These are phyloP conservation scores for Luvunga scandens DNA, from an alignment of 345 rosid genomes.

Conservation along the genomic window DNA sequence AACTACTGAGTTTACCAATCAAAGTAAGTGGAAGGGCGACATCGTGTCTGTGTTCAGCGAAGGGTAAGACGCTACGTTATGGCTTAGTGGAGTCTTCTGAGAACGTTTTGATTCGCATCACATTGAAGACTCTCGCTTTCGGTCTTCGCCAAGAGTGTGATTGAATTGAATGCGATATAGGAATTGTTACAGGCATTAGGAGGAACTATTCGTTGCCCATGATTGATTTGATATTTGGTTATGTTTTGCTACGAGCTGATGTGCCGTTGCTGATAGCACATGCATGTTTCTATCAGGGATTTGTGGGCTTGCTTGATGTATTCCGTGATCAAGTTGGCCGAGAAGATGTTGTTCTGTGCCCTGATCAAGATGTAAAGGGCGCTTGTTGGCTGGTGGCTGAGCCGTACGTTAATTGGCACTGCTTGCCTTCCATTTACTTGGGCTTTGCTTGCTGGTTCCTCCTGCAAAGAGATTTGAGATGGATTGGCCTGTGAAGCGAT, in stretches of 20 bases:
- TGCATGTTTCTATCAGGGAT: neutral
- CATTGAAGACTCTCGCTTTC: neutral
- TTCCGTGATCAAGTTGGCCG: neutral
- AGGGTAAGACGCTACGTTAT: neutral
- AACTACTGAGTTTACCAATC: too few relatives aligned
- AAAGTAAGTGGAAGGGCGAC: too few relatives aligned
- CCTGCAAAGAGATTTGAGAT: conserved; percentile 11
- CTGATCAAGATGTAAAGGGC: neutral
- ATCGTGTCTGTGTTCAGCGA: neutral
- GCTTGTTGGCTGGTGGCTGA: neutral
- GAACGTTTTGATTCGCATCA: neutral
- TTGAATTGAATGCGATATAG: neutral
- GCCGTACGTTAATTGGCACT: too few relatives aligned
- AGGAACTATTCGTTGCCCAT: neutral
- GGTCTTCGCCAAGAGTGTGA: neutral
- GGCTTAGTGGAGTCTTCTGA: neutral
- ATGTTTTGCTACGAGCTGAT: neutral
- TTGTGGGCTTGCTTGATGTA: neutral
- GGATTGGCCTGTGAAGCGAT: conserved; percentile 4
- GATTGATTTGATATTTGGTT: neutral
- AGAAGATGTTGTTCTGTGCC: neutral
- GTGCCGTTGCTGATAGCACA: neutral
- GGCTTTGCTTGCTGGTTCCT: neutral
- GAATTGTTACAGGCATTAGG: neutral
- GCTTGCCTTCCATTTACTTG: neutral